Base-by-base conservation (phyloP, 2,329 filamentous ascomycete species). In the Ophiognomonia clavigignenti-juglandacearum region DNA sequence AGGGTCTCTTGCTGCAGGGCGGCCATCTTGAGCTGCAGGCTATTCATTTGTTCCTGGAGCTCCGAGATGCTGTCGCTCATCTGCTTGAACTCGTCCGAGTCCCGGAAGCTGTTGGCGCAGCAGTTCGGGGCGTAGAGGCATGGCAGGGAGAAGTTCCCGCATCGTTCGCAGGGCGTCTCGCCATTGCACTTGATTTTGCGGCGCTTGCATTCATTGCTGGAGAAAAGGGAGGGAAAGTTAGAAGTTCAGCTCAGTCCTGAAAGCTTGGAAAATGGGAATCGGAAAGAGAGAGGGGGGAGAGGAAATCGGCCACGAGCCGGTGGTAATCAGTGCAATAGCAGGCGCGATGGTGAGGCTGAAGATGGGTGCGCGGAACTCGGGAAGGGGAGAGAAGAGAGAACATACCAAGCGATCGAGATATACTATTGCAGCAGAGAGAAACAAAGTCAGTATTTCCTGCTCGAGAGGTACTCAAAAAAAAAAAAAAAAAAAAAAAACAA, bases 71-170 rank as follows among this genome's bases (percentile, higher is more conserved):
- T 86, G 27, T 77, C 73, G 45, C 82, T 80, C 82, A 96, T 89
- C 31, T 83, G 78, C 60, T 83, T 87, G 72, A 90, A 96, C 63
- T 96, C 91, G 9, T 95, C 88, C 39, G 89, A 90, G 59, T 96
- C 91, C 65, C 92, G 93, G 75, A 96, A 90, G 64, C 80, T 89
- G 70, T 81, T 91, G 53, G 79, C 69, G 61, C 80, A 83, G 62
- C 82, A 83, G 58, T 83, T 83, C 13, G 80, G 76, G 6, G 82
- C 74, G 65, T 86, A 86, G 37, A 83, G 68, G 58, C 83, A 86
- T 52, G 75, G 65, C 16, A 85, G 71, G 56, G 80, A 82, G 62
- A 86, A 80, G 56, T 84, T 83, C 56, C 82, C 78, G 57, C 84
- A 88, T 47, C 84, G 73, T 50, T 81, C 75, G 54, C 84, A 88